These are phyloP conservation scores for Diaporthe citri DNA, from an alignment of 2,329 filamentous ascomycete genomes.

Conservation along the genomic window DNA sequence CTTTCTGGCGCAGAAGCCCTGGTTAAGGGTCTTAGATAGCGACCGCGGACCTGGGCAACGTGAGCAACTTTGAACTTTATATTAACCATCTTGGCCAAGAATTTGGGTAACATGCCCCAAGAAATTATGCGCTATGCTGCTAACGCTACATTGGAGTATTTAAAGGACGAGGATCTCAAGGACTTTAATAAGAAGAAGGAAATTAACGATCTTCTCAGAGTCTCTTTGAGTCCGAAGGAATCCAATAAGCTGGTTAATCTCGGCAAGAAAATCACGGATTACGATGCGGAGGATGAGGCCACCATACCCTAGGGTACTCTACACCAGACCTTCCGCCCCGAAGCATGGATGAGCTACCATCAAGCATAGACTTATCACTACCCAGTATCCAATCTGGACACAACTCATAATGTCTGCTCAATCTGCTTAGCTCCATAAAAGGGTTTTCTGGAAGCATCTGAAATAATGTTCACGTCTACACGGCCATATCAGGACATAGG, in stretches of 20 bases:
- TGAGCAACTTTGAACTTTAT: conserved; percentile 95
- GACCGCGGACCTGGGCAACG: conserved; percentile 90
- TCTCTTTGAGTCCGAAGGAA: conserved; percentile 85
- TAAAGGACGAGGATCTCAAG: conserved; percentile 94
- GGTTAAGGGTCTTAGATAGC: conserved; percentile 86
- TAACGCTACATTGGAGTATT: conserved; percentile 88
- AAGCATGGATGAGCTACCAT: too few relatives aligned
- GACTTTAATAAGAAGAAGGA: conserved; percentile 95
- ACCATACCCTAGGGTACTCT: background rate
- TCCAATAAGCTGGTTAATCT: conserved; percentile 98
- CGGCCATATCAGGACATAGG: too few relatives aligned
- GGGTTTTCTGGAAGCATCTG: too few relatives aligned
- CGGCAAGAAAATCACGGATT: conserved; percentile 99
- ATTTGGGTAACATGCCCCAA: conserved; percentile 92
- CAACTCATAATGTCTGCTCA: too few relatives aligned
- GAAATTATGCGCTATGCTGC: conserved; percentile 93
- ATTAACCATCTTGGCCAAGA: conserved; percentile 87
- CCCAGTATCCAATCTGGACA: too few relatives aligned
- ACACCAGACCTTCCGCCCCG: too few relatives aligned
- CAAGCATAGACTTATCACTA: too few relatives aligned
- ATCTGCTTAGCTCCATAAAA: too few relatives aligned
- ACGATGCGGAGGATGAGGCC: conserved; percentile 92
- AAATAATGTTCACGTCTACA: too few relatives aligned
- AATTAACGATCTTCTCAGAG: conserved; percentile 92
- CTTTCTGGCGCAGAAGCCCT: conserved; percentile 86